Conservation (phyloP, 2,329 filamentous ascomycete species). For the Paradendryphiella salina region DNA sequence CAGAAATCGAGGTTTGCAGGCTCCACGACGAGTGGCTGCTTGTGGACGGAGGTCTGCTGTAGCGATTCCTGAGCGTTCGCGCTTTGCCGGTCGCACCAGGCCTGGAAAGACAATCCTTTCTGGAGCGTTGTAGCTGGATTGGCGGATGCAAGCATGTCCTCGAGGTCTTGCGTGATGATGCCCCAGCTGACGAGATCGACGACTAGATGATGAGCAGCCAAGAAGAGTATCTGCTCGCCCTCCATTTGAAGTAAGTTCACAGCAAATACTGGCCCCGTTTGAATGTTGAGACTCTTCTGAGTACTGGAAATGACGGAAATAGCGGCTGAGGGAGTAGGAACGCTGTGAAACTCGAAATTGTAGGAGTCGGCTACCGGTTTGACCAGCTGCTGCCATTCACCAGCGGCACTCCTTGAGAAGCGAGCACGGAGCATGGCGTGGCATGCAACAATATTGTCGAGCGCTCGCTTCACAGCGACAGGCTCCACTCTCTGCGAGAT, state of each 20-base stretch:
- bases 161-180: slow-evolving; percentile 39
- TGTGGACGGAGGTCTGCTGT: slow-evolving; percentile 15
- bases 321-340: slow-evolving; percentile 10
- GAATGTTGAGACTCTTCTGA: slow-evolving; percentile 37
- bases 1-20: slow-evolving; percentile 35
- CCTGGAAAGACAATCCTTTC: slow-evolving; percentile 36
- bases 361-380: slow-evolving; percentile 21
- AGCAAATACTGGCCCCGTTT: slow-evolving; percentile 36
- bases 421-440: slow-evolving; percentile 45
- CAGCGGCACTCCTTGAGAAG: slow-evolving; percentile 20
- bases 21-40: slow-evolving; percentile 17
- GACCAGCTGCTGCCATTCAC: slow-evolving; percentile 33
- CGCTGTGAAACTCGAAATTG: slow-evolving; percentile 22
- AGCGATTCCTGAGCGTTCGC: slow-evolving; percentile 18
- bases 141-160: slow-evolving; percentile 32
- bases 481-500: slow-evolving; percentile 35
- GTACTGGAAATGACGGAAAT: slow-evolving; percentile 24
- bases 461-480: slow-evolving; percentile 25
- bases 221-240: slow-evolving; percentile 33
- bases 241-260: slow-evolving; percentile 28
- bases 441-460: slow-evolving; percentile 31
- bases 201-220: slow-evolving; percentile 41
- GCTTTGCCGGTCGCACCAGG: slow-evolving; percentile 35
- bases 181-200: slow-evolving; percentile 43
- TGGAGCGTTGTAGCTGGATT: slow-evolving; percentile 14